Evolutionary conservation across 1,284 basidiomycete genomes (phyloP), one percentile per base, ranked within the genome.

Genomic region (Lentinula novae-zelandiae): DNA sequence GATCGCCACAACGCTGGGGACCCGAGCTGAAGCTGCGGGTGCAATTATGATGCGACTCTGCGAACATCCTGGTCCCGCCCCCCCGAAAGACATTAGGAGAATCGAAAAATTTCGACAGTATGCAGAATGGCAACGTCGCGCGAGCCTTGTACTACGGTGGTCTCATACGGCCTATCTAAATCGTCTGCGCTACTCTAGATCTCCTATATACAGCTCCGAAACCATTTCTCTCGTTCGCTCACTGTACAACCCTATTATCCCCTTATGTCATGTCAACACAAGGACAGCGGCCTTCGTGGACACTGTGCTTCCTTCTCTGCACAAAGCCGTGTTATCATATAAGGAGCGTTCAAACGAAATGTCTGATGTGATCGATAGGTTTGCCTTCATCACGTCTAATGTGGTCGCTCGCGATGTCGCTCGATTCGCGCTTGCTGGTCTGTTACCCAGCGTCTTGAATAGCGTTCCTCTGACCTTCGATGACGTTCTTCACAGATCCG

Each of bases 311-410:
- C 67, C 76, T 48, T 66, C 67, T 10, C 69, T 79, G n/a, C 79
- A 82, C 53, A 68, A 70, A 9, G 74, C 84, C 20, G 77, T 96
- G 63, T 84, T 83, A 62, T 92, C 95, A 1, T 85, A 88, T 63
- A 70, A 74, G 8, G 73, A 80, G 7, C 85, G 95, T 7, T 81
- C 83, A 0, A 75, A 82, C 53, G 77, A 82, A 0, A 78, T 90
- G 75, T 76, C 78, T 1, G 73, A 75, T 17, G 60, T 84, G 20
- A 75, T 97, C 55, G 85, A 93, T 63, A 80, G 78, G 5, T 98
- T 96, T 68, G 86, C 91, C 0, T 95, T 95, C 67, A 87, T 86
- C 4, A 96, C 95, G 0, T 93, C 96, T 0, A 72, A 85, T 5
- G 93, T 83, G 0, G 87, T 96, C 8, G 91, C 93, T 1, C 77